A percentile compares a stretch with the other conserved stretches of the same genome.
These are phyloP conservation scores for Lepidium didymum DNA, from an alignment of 345 rosid species.

Conservation along the genomic window DNA sequence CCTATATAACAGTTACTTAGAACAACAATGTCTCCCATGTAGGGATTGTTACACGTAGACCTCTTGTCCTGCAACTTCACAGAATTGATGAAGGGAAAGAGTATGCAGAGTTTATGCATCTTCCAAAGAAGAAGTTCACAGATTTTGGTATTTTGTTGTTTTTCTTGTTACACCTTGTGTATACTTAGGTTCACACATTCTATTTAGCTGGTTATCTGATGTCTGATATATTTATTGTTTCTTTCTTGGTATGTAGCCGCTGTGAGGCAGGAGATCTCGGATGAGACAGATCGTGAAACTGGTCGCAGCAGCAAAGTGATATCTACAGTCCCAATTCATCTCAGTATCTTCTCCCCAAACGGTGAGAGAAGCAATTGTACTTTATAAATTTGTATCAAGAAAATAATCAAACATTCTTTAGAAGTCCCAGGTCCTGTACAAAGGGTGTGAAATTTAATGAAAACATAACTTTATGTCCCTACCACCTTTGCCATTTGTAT, in stretches of 20 bases:
- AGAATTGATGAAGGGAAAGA: slow-evolving; percentile 84
- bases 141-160: slow-evolving; percentile 62
- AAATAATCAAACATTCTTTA: not conserved
- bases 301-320: slow-evolving; percentile 74
- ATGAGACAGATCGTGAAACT: slow-evolving; percentile 95
- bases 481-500: not conserved
- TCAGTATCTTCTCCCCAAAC: slow-evolving; percentile 88
- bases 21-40: slow-evolving; percentile 23
- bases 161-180: not conserved
- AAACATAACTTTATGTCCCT: not conserved
- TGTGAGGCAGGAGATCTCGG: slow-evolving; percentile 80
- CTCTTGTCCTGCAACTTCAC: slow-evolving; percentile 95
- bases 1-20: not conserved
- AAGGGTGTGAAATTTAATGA: not conserved
- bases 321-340: slow-evolving; percentile 88
- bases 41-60: slow-evolving; percentile 98
- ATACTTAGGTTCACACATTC: not conserved
- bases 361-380: slow-evolving; percentile 40
- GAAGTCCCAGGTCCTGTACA: not conserved
- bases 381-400: not conserved
- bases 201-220: not conserved
- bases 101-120: slow-evolving; percentile 96
- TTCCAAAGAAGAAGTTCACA: slow-evolving; percentile 70
- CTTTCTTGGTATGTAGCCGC: slow-evolving; percentile 50
- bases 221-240: not conserved